Evolutionary conservation across 106 monocot genomes (phyloP), one percentile per base, ranked within the genome.

Genomic region (Dioscorea zingiberensis): DNA sequence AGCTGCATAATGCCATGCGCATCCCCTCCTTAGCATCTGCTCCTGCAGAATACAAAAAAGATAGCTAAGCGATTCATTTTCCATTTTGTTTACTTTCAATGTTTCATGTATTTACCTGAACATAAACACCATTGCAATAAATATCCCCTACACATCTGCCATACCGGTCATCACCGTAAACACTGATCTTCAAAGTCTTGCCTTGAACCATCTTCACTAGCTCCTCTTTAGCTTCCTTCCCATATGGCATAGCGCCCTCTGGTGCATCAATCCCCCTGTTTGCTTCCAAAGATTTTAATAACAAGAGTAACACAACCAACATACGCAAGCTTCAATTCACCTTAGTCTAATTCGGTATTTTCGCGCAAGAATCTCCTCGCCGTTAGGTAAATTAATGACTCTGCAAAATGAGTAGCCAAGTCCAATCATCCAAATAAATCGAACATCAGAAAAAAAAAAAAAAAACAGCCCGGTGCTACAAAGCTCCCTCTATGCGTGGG

Each of bases 251-350:
- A 7, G 71, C 48, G 49, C 72, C 84, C 77, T 98, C 92, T 28
- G 97, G 97, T 17, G 92, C 83, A 66, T 98, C 97, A 32, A 92
- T 98, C 27, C 97, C 97, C 75, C 92, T 98, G 79, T 73, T 71
- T 19, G 14, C 44, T 44, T 62, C 1, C 9, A 4, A 18, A 2
- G 21, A 1, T 48, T 38, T 54, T 65, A 14, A 0, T 13, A 47
- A 45, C 3, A 46, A 2, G 2, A 9, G 16, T 51, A 17, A 48
- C 47, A 48, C 21, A 13, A 21, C 26, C 27, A 29, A 61, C 26
- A 16, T 0, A 21, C 18, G 13, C 63, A n/a, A 24, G 22, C n/a
- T n/a, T n/a, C 23, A 3, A 17, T 18, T 22, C 77, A 86, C 97
- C 84, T 92, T 25, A 98, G 72, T 70, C 97, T 87, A 45, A 98